Base-by-base conservation (phyloP, 2,329 filamentous ascomycete genomes). In the Daldinia sp. region DNA sequence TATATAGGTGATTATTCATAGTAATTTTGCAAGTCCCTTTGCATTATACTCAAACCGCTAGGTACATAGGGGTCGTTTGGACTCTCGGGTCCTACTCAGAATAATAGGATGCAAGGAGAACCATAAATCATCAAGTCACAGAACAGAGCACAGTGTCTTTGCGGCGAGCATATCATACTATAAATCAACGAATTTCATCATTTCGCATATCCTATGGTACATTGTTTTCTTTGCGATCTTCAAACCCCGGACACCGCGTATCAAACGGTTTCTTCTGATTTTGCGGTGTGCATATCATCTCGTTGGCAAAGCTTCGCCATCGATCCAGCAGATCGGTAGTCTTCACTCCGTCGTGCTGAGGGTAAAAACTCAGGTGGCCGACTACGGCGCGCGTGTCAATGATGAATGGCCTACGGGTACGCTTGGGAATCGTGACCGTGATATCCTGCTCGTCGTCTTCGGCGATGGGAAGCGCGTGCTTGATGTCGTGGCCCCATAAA, bases 381-480 rank as follows among this genome's bases (percentile, higher is more conserved):
- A 80, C 84, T 15, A 87, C 72, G 0, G 82, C 82, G 60, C 82
- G 79, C 4, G 83, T 83, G 70, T 87, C 83, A n/a, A 86, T 81
- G 10, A 84, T 77, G 19, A 83, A 79, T 32, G 77, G 76, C 53
- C 77, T 74, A n/a, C 75, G 73, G 4, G 79, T 72, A 10, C 73
- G 73, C 54, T 73, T 71, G 1, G 79, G 77, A 61, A 78, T 77
- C 35, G 75, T 77, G 41, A 78, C 77, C 49, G 78, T 76, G 58
- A 79, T 75, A 62, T 81, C 79, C 54, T 83, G 76, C 69, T 84
- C 83, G 58, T 82, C 81, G n/a, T 80, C 76, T 2, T 76, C 70
- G 5, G 75, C 74, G 27, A 82, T 78, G 1, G 83, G 81, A 37
- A 82, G 76, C 54, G 80, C 77, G 13, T 72, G 72, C 19, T 78